Evolutionary conservation across 495 filamentous ascomycete species (phyloP).

Genomic region (Penicillium herquei): DNA sequence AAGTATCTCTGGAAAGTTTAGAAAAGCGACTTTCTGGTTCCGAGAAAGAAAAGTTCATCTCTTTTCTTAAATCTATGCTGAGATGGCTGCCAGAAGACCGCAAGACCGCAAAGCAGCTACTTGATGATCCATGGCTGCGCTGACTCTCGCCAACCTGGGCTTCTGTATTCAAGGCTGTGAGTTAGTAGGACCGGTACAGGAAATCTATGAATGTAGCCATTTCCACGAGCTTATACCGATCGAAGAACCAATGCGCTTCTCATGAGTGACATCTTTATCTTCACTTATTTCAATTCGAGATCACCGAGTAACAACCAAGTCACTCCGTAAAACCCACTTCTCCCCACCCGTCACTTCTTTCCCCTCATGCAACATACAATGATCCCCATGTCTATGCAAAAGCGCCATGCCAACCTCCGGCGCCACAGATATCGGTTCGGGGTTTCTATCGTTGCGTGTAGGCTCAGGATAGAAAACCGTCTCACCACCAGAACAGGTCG

Average conservation of each 20-base stretch:
- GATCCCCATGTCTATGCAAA: conserved; percentile 84
- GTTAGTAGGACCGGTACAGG: no score
- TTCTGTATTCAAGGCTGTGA: no score
- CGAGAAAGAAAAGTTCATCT: conserved; percentile 33
- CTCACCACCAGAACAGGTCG: conserved; percentile 76
- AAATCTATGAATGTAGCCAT: no score
- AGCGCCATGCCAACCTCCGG: conserved; percentile 80
- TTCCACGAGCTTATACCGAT: no score
- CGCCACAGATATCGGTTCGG: conserved; percentile 62
- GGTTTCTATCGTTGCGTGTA: conserved; percentile 49
- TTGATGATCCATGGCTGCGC: conserved; percentile 37
- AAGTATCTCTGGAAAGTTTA: conserved; percentile 24
- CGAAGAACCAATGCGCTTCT: no score
- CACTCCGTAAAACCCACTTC: conserved; percentile 91
- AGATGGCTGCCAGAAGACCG: conserved; percentile 40
- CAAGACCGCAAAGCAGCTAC: conserved; percentile 37
- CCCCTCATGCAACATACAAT: conserved; percentile 89
- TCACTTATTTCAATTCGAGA: neutral
- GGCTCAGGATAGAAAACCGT: conserved; percentile 87
- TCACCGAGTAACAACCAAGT: conserved; percentile 64
- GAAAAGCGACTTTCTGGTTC: conserved; percentile 29
- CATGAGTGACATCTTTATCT: no score
- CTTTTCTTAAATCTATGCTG: conserved; percentile 37
- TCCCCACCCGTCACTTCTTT: conserved; percentile 74
- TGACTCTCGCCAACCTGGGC: neutral